A percentile compares a stretch with the other conserved stretches of the same genome.
Conservation (phyloP, 1,284 basidiomycete species). For the Apiotrichum gracile region DNA sequence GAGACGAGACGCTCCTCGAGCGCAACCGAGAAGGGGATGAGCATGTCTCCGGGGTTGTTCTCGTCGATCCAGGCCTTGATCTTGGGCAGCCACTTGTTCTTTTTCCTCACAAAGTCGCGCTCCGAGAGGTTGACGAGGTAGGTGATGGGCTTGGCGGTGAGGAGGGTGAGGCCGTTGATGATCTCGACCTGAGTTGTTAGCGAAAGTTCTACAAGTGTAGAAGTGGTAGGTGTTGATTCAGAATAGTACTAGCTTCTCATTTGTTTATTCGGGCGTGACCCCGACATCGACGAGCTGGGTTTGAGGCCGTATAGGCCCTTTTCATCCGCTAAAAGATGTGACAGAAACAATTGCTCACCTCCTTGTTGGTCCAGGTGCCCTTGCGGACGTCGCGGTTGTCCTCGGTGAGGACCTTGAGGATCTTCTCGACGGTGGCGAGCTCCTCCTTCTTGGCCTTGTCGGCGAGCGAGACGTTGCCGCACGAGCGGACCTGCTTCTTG, state of each 20-base stretch:
- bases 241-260: conserved; percentile 47
- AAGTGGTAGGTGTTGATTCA: conserved; percentile 13
- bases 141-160: conserved; percentile 96
- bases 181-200: conserved; percentile 70
- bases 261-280: conserved; percentile 61
- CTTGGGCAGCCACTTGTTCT: conserved; percentile 99
- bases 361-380: conserved; percentile 91
- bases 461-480: conserved; percentile 75
- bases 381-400: conserved; percentile 92
- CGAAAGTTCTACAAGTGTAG: neutral
- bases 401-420: conserved; percentile 70
- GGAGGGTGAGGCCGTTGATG: conserved; percentile 83
- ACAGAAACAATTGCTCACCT: conserved; percentile 57
- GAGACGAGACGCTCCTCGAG: conserved; percentile 82
- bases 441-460: conserved; percentile 97
- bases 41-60: conserved; percentile 89
- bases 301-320: conserved; percentile 70
- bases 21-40: conserved; percentile 96
- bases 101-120: conserved; percentile 90
- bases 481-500: conserved; percentile 57
- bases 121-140: conserved; percentile 98
- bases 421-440: conserved; percentile 79
- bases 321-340: conserved; percentile 55
- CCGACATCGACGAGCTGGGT: conserved; percentile 66
- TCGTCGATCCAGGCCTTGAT: conserved; percentile 99